Base-by-base conservation (phyloP, 768 basidiomycete genomes). In the Hericium erinaceus region DNA sequence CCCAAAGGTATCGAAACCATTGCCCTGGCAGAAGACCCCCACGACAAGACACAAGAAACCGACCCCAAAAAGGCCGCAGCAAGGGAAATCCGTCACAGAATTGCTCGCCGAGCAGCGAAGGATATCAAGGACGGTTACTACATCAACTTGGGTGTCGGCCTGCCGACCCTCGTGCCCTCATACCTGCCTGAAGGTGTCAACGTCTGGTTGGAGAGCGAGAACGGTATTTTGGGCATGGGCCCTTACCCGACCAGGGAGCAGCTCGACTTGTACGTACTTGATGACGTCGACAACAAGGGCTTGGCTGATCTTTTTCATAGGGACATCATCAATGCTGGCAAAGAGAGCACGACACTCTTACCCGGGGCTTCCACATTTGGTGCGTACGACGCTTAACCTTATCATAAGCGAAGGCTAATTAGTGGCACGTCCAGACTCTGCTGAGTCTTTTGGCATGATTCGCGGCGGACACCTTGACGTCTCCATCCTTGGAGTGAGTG, bases 401-500 rank as follows among this genome's bases (percentile, higher is more conserved):
- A 12, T 39, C 46, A 24, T 28, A 4, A n/a, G 4, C 15, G 22
- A 6, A 22, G 40, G 8, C 33, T 28, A 44, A 48, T 56, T 58
- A 22, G 22, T 22, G 22, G 22, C 16, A 60, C 85, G 11, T 11
- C 20, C 15, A 51, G 88, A 94, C 70, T 93, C 91, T 3, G 82
- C 82, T 63, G 93, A 95, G 72, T 93, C 91, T 7, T 97, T 97
- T 67, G 87, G 87, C 38, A 97, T 97, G 94, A 95, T 97, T 69
- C 89, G 94, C 56, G 94, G 94, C 55, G 94, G 94, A 2, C 94
- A 97, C 70, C 81, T 97, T 55, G 83, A 95, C 62, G 87, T 95
- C 50, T 84, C 92, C 4, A 91, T 94, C 66, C 80, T 97, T 50
- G 94, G 94, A 48, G 90, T 89, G 71, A 64, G 85, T 75, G 51